These are phyloP conservation scores for Pythium dissotocum DNA, from an alignment of 352 stramenopile genomes.

Conservation along the genomic window DNA sequence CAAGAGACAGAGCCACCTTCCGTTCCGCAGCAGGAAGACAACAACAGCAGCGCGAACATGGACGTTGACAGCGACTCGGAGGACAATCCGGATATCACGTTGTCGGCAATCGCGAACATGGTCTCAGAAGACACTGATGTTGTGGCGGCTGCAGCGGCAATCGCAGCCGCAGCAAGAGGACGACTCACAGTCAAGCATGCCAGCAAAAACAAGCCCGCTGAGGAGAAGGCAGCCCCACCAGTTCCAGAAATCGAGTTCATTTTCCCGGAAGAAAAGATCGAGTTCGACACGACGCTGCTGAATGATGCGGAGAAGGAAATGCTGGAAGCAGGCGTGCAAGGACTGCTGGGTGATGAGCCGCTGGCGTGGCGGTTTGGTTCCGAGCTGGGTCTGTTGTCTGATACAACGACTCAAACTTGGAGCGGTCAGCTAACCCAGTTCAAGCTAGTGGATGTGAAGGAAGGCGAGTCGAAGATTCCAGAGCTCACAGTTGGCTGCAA, in stretches of 20 bases:
- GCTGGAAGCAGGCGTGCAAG: constrained; percentile 65
- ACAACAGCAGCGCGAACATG: constrained; percentile 54
- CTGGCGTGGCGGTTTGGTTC: constrained; percentile 66
- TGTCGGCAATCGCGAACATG: constrained; percentile 87
- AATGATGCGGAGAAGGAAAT: constrained; percentile 45
- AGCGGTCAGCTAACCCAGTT: constrained; percentile 78
- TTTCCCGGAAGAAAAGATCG: constrained; percentile 63
- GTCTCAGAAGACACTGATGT: constrained; percentile 80
- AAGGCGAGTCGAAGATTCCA: constrained; percentile 45
- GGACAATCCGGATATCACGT: constrained; percentile 71
- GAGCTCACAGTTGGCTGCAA: constrained; percentile 82
- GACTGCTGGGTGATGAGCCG: constrained; percentile 65
- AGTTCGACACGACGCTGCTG: constrained; percentile 66
- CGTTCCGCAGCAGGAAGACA: constrained; percentile 25
- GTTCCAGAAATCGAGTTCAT: constrained; percentile 53
- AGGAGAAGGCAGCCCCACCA: constrained; percentile 12
- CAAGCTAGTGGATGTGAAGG: constrained; percentile 45
- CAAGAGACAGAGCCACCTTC: constrained; percentile 31
- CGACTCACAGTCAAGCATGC: constrained; percentile 47
- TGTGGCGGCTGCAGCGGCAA: constrained; percentile 49
- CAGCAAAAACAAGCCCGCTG: constrained; percentile 17
- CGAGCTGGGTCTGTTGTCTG: constrained; percentile 72
- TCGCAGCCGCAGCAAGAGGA: constrained; percentile 42
- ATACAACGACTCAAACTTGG: constrained; percentile 71
- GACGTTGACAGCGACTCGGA: constrained; percentile 83